Evolutionary conservation across 2,329 filamentous ascomycete genomes (phyloP).

Genomic region (Emergomyces pasteurianus): DNA sequence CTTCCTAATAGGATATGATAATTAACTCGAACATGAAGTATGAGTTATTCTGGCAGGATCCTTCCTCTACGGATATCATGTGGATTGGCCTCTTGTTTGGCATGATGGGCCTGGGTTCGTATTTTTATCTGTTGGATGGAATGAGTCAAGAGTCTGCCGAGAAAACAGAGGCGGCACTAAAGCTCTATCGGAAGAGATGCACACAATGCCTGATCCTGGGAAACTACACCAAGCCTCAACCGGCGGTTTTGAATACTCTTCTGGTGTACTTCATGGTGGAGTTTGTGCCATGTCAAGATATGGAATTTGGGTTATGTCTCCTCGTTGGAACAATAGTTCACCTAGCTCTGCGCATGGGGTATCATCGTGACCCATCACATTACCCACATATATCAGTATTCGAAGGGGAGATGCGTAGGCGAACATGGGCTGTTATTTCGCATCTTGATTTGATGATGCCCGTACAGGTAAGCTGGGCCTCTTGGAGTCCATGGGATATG

Average conservation of each 20-base stretch:
- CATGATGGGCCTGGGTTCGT: constrained; percentile 4
- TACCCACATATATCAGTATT: constrained; percentile 25
- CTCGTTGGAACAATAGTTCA: constrained; percentile 19
- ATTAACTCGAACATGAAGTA: constrained; percentile 5
- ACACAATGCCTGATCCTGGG: constrained; percentile 20
- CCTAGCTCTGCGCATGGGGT: constrained; percentile 28
- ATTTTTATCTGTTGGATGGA: constrained; percentile 2
- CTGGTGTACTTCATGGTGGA: constrained; percentile 15
- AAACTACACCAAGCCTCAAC: constrained; percentile 17
- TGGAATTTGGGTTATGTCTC: constrained; percentile 15
- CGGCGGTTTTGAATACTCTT: constrained; percentile 18
- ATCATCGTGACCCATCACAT: constrained; percentile 31
- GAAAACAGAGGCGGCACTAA: neutral
- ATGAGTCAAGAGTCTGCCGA: neutral
- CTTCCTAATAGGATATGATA: neutral
- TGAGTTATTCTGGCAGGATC: constrained; percentile 6
- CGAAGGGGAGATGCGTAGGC: constrained; percentile 26
- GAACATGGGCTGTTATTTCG: constrained; percentile 24
- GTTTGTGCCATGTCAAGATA: constrained; percentile 15
- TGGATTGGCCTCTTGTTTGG: constrained; percentile 7
- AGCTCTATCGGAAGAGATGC: constrained; percentile 6
- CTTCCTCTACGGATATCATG: constrained; percentile 1
- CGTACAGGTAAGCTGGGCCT: constrained; percentile 15
- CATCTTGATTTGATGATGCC: constrained; percentile 29
- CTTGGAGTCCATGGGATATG: neutral